Conservation (phyloP, 805 yeast species). For the Tetrapisispora namnaoensis region DNA sequence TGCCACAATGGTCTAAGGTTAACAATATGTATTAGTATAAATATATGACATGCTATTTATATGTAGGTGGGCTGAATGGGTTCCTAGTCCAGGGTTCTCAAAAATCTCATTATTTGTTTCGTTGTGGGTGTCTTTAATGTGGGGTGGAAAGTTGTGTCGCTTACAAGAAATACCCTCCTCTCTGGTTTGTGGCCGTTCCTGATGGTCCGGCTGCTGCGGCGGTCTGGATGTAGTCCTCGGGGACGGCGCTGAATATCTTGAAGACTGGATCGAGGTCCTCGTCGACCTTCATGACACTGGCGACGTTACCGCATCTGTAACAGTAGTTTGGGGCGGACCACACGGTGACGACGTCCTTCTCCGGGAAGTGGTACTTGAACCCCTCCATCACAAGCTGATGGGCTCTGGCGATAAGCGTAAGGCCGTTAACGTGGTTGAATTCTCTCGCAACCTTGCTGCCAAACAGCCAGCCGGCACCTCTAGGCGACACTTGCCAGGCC, state of each 20-base stretch:
- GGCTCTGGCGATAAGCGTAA: conserved; percentile 85
- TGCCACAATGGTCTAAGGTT: too few species aligned
- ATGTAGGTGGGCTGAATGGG: background rate
- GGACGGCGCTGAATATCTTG: conserved; percentile 91
- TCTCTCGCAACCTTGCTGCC: conserved; percentile 92
- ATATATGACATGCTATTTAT: background rate
- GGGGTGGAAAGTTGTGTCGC: background rate
- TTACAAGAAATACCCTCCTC: conserved; percentile 30
- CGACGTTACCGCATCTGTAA: conserved; percentile 96
- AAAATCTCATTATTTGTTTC: background rate
- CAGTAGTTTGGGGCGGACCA: conserved; percentile 98
- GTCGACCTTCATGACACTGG: conserved; percentile 93
- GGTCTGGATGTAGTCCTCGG: conserved; percentile 51
- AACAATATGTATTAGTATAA: background rate
- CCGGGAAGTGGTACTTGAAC: conserved; percentile 90
- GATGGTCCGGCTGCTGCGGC: conserved; percentile 9
- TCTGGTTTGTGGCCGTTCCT: conserved; percentile 19
- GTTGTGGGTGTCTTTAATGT: too few species aligned
- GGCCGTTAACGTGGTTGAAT: conserved; percentile 88
- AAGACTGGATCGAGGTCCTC: conserved; percentile 81
- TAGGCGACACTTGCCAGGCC: conserved; percentile 95
- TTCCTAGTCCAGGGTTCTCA: background rate
- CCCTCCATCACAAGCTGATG: conserved; percentile 99
- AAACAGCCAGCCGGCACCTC: conserved; percentile 98
- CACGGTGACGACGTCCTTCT: conserved; percentile 92